Evolutionary conservation across 495 filamentous ascomycete species (phyloP), one percentile per base, ranked within the genome.

Genomic region (Aspergillus conjunctus): DNA sequence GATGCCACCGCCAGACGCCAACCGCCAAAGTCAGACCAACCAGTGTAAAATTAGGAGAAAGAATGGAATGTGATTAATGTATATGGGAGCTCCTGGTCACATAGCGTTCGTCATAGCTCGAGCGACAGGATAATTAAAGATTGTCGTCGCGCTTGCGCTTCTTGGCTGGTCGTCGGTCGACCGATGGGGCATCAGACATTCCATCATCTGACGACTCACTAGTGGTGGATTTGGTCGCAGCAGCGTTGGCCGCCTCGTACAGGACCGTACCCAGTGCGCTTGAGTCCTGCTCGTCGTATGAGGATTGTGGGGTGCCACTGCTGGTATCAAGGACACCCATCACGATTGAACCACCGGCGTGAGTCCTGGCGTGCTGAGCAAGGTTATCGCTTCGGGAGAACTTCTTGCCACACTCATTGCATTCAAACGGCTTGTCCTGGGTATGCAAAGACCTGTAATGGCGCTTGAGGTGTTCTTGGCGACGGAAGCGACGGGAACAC

Each of bases 391-490:
- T 93, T 58, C 95, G 90, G 1, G 94, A 98, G 80, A 98, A 99
- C 80, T 96, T 96, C 87, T 99, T 99, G 60, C 94, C 93, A 66
- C 95, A 99, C 77, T 98, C 93, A 60, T 85, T 78, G 78, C 95
- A 99, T 74, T 96, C 91, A 72, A 98, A 98, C 7, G 95, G 95
- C 86, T 99, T 99, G 60, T 98, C 94, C 66, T 95, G 87, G 2
- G 95, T 99, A 80, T 98, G 95, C 45, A 99, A 91, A 41, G 95
- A 98, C 48, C 95, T 87, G 81, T 96, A 97, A 80, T 99, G 95
- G 60, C 95, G 91, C 87, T 98, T 98, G 59, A 99, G 88, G 68
- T 99, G 95, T 72, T 99, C 95, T 73, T 98, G 95, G 60, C 95
- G 91, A 61, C 95, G 91, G 88, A 99, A 99, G 53, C 95, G 92